phyloP scores from a whole-genome alignment of 148 eudicot species.

The Silene conica region DNA sequence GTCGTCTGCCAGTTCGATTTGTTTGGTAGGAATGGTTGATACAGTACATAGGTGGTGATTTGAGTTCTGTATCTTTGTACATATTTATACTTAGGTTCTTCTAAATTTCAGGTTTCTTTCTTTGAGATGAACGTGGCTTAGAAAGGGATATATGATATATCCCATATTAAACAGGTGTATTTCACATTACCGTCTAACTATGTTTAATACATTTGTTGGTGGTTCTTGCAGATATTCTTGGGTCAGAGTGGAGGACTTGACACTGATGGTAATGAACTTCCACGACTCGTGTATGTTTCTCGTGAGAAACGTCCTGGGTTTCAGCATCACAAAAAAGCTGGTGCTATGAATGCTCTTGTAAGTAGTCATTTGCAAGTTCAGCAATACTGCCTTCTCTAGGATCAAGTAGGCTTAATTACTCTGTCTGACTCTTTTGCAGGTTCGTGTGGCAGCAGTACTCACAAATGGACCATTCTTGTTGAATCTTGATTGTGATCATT shows the following conservation, averaged over 20 bases:
- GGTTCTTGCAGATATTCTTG: constrained; percentile 61
- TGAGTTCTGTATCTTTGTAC: neutral
- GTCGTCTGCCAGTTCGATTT: neutral
- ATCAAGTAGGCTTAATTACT: constrained; percentile 3
- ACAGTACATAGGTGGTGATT: neutral
- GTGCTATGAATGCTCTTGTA: constrained; percentile 97
- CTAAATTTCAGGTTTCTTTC: neutral
- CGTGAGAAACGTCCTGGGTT: constrained; percentile 97
- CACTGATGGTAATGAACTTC: constrained; percentile 71
- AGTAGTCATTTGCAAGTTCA: constrained; percentile 13
- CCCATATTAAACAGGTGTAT: neutral
- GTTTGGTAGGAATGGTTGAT: neutral
- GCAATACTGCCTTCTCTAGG: neutral
- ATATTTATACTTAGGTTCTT: neutral
- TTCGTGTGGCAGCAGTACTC: constrained; percentile 78
- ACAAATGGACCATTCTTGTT: constrained; percentile 88
- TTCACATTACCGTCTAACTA: neutral
- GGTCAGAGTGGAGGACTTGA: constrained; percentile 81
- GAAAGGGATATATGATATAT: neutral
- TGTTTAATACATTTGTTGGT: constrained; percentile 3
- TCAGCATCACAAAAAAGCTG: constrained; percentile 94
- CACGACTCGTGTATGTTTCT: constrained; percentile 91
- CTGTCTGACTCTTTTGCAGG: constrained; percentile 28
- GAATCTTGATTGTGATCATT: constrained; percentile 94
- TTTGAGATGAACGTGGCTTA: neutral